These are phyloP conservation scores for Colletotrichum orbiculare DNA, from an alignment of 2,329 filamentous ascomycete species.

Conservation along the genomic window DNA sequence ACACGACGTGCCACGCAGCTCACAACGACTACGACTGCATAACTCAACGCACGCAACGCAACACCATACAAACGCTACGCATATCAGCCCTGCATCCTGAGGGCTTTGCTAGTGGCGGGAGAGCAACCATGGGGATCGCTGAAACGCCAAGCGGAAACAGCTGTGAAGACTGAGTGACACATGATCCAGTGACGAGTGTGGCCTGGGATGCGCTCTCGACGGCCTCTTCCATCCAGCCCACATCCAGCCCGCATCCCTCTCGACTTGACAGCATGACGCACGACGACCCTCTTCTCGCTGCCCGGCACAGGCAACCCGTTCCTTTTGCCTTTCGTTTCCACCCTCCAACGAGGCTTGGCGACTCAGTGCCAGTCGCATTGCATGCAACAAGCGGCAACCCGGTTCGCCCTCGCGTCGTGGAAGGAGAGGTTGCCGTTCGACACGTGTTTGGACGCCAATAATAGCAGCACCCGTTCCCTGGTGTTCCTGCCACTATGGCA, in stretches of 20 bases:
- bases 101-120: slow-evolving; percentile 26
- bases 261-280: not conserved
- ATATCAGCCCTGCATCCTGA: slow-evolving; percentile 8
- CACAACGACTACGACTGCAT: too few relatives aligned
- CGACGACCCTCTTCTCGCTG: not conserved
- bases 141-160: slow-evolving; percentile 36
- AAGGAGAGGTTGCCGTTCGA: slow-evolving; percentile 9
- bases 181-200: slow-evolving; percentile 5
- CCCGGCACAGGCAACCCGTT: not conserved
- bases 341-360: not conserved
- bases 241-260: not conserved
- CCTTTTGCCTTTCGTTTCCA: slow-evolving; percentile 25
- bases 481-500: too few relatives aligned
- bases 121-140: slow-evolving; percentile 26
- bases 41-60: too few relatives aligned
- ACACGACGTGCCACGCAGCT: not conserved
- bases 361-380: slow-evolving; percentile 11
- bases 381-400: not conserved
- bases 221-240: not conserved
- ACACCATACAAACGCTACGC: too few relatives aligned
- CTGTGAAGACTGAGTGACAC: slow-evolving; percentile 1
- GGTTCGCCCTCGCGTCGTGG: slow-evolving; percentile 1
- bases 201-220: slow-evolving; percentile 3
- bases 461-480: slow-evolving; percentile 24
- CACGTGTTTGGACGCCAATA: slow-evolving; percentile 10